These are phyloP conservation scores for Fomitopsis pinicola DNA, from an alignment of 1,284 basidiomycete species.

Conservation along the genomic window DNA sequence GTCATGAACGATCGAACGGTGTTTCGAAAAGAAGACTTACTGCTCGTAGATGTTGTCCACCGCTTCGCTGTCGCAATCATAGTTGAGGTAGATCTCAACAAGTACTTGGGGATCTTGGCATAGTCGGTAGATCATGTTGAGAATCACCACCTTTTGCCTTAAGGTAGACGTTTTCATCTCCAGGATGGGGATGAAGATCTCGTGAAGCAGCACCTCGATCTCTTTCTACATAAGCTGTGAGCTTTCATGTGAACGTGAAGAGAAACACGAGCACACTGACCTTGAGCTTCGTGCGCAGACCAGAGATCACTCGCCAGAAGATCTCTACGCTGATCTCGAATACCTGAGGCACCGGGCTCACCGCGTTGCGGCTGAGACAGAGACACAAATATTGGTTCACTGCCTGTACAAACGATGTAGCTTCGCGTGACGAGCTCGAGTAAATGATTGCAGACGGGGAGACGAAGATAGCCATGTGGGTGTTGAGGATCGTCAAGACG, in stretches of 20 bases:
- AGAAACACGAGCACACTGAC: conserved; percentile 30
- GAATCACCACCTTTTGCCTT: conserved; percentile 89
- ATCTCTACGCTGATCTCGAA: conserved; percentile 99
- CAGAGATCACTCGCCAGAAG: conserved; percentile 93
- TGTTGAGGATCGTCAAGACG: conserved; percentile 88
- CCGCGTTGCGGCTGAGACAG: conserved; percentile 91
- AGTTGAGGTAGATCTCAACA: conserved; percentile 97
- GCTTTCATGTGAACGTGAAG: background rate
- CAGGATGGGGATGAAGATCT: conserved; percentile 98
- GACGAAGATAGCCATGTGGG: conserved; percentile 86
- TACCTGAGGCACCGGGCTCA: conserved; percentile 93
- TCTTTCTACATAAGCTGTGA: conserved; percentile 75
- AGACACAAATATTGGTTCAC: conserved; percentile 95
- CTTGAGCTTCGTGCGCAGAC: conserved; percentile 96
- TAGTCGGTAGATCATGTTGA: conserved; percentile 81
- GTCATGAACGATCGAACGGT: background rate
- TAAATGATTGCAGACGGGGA: conserved; percentile 85
- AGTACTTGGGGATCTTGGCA: conserved; percentile 95
- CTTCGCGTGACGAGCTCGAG: conserved; percentile 82
- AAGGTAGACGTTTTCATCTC: conserved; percentile 98
- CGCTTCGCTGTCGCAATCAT: conserved; percentile 92
- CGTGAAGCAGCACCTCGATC: conserved; percentile 96
- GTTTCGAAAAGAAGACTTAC: conserved; percentile 36
- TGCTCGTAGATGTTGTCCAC: conserved; percentile 96
- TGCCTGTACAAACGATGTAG: conserved; percentile 86